phyloP scores from a whole-genome alignment of 2,329 filamentous ascomycete species.

The Colletotrichum lini region DNA sequence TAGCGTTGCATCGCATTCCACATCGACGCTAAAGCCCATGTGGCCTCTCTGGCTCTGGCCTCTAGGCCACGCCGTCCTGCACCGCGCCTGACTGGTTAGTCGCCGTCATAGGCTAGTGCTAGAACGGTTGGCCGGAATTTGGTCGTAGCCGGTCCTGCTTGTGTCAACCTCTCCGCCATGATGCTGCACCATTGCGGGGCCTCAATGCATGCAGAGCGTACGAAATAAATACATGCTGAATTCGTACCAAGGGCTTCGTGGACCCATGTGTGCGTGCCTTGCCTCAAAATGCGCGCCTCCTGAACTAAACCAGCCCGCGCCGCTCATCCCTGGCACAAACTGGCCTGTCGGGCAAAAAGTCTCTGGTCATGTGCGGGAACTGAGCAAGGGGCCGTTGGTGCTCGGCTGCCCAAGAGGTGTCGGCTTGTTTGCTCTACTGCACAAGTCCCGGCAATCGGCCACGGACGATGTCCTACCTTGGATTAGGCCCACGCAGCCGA shows the following conservation, averaged over 20 bases:
- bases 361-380: conserved; percentile 34
- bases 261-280: conserved; percentile 20
- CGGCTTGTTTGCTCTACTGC: conserved; percentile 19
- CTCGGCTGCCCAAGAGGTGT: conserved; percentile 26
- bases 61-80: conserved; percentile 21
- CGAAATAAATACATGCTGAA: neutral
- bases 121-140: conserved; percentile 17
- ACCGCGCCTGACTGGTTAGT: conserved; percentile 37
- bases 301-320: conserved; percentile 33
- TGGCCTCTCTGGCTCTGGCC: conserved; percentile 32
- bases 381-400: conserved; percentile 28
- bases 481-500: conserved; percentile 21
- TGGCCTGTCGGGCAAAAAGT: conserved; percentile 32
- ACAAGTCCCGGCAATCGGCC: conserved; percentile 34
- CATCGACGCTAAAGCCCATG: conserved; percentile 39
- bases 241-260: conserved; percentile 32
- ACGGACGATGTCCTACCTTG: conserved; percentile 21
- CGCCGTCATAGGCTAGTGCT: conserved; percentile 31
- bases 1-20: conserved; percentile 28
- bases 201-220: conserved; percentile 33
- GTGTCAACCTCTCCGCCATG: conserved; percentile 33
- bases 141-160: conserved; percentile 18
- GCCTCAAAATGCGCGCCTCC: conserved; percentile 33
- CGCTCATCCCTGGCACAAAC: conserved; percentile 27
- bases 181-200: conserved; percentile 39